Percentiles rank a stretch among this genome's conserved stretches.
These are phyloP conservation scores for Lentinula edodes DNA, from an alignment of 768 basidiomycete genomes.

Conservation along the genomic window DNA sequence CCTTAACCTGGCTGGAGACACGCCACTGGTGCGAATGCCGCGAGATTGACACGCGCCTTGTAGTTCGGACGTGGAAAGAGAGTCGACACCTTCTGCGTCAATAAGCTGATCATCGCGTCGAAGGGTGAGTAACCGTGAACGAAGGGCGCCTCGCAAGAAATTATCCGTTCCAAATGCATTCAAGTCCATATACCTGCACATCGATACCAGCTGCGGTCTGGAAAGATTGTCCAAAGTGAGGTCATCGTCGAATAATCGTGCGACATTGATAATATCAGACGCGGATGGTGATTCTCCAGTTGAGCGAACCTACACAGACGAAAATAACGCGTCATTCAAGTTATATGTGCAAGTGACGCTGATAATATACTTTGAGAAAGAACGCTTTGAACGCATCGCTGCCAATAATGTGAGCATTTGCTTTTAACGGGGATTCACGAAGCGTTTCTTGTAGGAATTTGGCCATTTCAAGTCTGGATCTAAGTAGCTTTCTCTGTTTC, in stretches of 20 bases:
- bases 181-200: constrained; percentile 96
- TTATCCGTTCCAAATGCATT: constrained; percentile 99
- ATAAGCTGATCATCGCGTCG: constrained; percentile 94
- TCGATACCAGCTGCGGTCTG: constrained; percentile 95
- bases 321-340: background rate
- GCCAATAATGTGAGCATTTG: constrained; percentile 88
- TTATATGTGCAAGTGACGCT: background rate
- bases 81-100: constrained; percentile 81
- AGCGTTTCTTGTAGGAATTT: constrained; percentile 98
- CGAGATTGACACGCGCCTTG: constrained; percentile 92
- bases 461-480: constrained; percentile 96
- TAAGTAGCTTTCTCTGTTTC: constrained; percentile 92
- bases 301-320: constrained; percentile 62
- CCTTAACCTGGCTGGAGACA: constrained; percentile 82
- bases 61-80: constrained; percentile 86
- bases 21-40: constrained; percentile 84
- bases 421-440: constrained; percentile 88
- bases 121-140: constrained; percentile 74
- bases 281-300: constrained; percentile 93
- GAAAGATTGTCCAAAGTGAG: constrained; percentile 97
- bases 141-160: constrained; percentile 90
- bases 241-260: constrained; percentile 96
- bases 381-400: constrained; percentile 98
- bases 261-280: constrained; percentile 87
- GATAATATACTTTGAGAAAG: constrained; percentile 81